A percentile compares a stretch with the other conserved stretches of the same genome.
These are phyloP conservation scores for Phytophthora palmivora DNA, from an alignment of 352 stramenopile genomes.

Conservation along the genomic window DNA sequence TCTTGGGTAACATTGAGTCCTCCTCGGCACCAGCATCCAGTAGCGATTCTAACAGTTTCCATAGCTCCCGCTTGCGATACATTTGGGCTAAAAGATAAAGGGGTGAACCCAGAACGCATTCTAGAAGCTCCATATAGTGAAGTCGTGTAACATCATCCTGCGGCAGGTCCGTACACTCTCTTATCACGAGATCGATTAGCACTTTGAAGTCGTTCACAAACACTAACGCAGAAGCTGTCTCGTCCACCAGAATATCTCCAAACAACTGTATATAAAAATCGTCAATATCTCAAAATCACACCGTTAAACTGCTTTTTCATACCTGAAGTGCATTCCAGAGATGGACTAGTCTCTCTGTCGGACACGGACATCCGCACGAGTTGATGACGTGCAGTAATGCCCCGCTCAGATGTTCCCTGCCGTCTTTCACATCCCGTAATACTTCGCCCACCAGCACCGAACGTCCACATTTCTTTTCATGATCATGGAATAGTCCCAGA, in stretches of 20 bases:
- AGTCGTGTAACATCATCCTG: constrained; percentile 52
- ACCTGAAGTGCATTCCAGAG: constrained; percentile 68
- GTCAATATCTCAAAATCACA: neutral
- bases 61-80: constrained; percentile 69
- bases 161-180: constrained; percentile 67
- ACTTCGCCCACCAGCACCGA: constrained; percentile 62
- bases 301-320: neutral
- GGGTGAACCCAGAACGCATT: constrained; percentile 48
- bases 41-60: constrained; percentile 58
- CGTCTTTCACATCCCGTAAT: constrained; percentile 54
- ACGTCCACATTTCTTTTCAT: constrained; percentile 45
- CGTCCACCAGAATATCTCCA: constrained; percentile 58
- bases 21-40: constrained; percentile 43
- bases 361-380: constrained; percentile 77
- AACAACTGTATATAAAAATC: constrained; percentile 49
- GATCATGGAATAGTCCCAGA: constrained; percentile 61
- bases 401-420: constrained; percentile 65
- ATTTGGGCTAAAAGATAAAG: constrained; percentile 56
- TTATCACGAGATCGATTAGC: constrained; percentile 70
- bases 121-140: constrained; percentile 57
- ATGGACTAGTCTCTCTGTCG: constrained; percentile 38
- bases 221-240: constrained; percentile 50
- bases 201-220: constrained; percentile 84
- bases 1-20: constrained; percentile 46
- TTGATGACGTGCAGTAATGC: constrained; percentile 85